Percentiles rank a stretch among this genome's conserved stretches.
Evolutionary conservation across 2,329 filamentous ascomycete genomes (phyloP).

Genomic region (Xylariales sp.): DNA sequence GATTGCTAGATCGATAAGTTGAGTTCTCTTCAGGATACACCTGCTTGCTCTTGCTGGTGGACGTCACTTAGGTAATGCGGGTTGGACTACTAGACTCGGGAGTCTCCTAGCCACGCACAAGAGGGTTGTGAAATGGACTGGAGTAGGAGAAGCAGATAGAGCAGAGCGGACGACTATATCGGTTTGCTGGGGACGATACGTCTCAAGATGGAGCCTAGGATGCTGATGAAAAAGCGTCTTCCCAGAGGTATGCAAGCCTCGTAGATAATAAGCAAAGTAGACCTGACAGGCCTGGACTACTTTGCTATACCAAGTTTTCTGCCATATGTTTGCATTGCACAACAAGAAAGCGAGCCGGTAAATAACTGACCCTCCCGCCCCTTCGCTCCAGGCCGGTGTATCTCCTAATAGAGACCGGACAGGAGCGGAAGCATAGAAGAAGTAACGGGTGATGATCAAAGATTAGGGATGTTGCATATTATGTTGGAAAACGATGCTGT

Average conservation of each 20-base stretch:
- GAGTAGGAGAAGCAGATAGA: too few relatives aligned
- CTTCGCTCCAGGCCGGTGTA: background rate
- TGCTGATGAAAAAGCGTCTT: background rate
- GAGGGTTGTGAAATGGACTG: too few relatives aligned
- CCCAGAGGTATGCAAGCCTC: constrained; percentile 5
- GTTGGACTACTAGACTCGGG: too few relatives aligned
- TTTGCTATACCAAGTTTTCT: background rate
- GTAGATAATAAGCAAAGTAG: constrained; percentile 10
- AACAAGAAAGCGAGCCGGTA: background rate
- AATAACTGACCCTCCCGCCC: background rate
- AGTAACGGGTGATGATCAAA: background rate
- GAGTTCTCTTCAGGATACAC: background rate
- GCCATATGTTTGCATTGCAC: background rate
- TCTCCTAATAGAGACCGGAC: background rate
- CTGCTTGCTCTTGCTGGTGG: background rate
- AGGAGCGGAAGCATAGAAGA: background rate
- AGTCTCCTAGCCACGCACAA: too few relatives aligned
- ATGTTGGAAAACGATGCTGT: background rate
- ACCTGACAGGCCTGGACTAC: background rate
- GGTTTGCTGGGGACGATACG: background rate
- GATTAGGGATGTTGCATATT: background rate
- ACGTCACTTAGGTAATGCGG: background rate
- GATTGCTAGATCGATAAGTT: background rate
- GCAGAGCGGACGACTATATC: background rate
- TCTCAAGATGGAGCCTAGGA: background rate